These are phyloP conservation scores for Penicillium antarcticum DNA, from an alignment of 495 filamentous ascomycete species.

Conservation along the genomic window DNA sequence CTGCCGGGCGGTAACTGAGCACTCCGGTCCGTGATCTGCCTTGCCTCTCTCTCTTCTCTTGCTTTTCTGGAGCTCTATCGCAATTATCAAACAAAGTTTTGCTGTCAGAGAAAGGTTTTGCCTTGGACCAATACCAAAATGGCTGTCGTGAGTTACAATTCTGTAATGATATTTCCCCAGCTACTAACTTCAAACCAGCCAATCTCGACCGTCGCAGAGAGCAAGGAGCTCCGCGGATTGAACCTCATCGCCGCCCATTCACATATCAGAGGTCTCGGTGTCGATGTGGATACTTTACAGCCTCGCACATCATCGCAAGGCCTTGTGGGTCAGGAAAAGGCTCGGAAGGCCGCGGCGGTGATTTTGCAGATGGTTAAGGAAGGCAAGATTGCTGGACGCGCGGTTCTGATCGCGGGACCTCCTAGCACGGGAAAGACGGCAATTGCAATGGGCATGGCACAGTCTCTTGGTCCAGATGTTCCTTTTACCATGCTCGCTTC, in stretches of 20 bases:
- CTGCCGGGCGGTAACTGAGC: neutral
- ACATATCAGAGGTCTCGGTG: conserved; percentile 92
- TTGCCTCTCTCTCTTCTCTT: conserved; percentile 8
- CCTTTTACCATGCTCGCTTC: conserved; percentile 95
- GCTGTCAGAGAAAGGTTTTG: neutral
- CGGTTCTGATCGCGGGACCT: conserved; percentile 91
- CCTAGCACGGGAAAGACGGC: conserved; percentile 98
- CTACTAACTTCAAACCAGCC: conserved; percentile 46
- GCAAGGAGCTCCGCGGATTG: conserved; percentile 87
- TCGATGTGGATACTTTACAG: conserved; percentile 87
- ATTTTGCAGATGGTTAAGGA: conserved; percentile 98
- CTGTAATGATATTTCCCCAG: neutral
- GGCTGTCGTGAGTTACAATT: conserved; percentile 37
- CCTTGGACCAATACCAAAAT: conserved; percentile 18
- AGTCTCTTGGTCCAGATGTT: conserved; percentile 87
- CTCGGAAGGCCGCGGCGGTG: conserved; percentile 90
- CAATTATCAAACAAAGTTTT: conserved; percentile 2
- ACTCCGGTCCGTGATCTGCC: conserved; percentile 10
- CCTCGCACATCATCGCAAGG: conserved; percentile 85
- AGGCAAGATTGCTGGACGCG: conserved; percentile 94
- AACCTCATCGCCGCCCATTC: conserved; percentile 98
- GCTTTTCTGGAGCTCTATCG: conserved; percentile 11
- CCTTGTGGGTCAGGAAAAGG: conserved; percentile 95
- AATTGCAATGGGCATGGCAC: conserved; percentile 98
- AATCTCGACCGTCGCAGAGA: conserved; percentile 91